Evolutionary conservation across 345 rosid genomes (phyloP).

Genomic region (Erysimum cheiranthoides): DNA sequence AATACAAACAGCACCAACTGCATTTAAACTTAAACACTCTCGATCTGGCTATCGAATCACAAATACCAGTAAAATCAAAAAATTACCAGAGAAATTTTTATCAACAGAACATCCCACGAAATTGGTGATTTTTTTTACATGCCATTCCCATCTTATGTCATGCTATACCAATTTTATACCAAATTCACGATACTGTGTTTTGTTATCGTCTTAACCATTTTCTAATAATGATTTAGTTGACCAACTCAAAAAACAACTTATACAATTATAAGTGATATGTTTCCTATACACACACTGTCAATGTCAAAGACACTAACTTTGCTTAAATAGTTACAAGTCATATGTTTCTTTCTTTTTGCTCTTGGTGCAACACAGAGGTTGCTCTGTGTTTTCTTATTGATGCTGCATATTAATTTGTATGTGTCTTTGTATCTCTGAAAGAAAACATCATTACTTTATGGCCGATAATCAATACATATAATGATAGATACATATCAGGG

Average conservation of each 20-base stretch:
- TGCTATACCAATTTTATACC: neutral
- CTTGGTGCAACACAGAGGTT: slow-evolving; percentile 20
- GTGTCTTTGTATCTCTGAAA: neutral
- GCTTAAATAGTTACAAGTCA: neutral
- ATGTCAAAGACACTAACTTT: neutral
- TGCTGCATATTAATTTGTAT: slow-evolving; percentile 4
- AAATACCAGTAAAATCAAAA: too few relatives aligned
- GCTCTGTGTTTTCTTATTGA: slow-evolving; percentile 25
- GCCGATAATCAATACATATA: neutral
- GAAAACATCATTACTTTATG: neutral
- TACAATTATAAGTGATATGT: neutral
- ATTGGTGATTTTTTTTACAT: too few relatives aligned
- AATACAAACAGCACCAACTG: too few relatives aligned
- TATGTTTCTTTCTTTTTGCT: neutral
- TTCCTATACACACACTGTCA: neutral
- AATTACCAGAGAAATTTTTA: too few relatives aligned
- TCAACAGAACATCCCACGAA: too few relatives aligned
- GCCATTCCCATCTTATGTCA: too few relatives aligned
- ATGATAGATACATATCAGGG: neutral
- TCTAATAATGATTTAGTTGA: neutral
- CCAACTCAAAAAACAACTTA: neutral
- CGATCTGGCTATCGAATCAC: too few relatives aligned
- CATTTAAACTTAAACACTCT: too few relatives aligned
- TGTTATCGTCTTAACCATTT: neutral
- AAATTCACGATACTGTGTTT: neutral